Conservation (phyloP, 345 rosid species). For the Ceriops zippeliana region DNA sequence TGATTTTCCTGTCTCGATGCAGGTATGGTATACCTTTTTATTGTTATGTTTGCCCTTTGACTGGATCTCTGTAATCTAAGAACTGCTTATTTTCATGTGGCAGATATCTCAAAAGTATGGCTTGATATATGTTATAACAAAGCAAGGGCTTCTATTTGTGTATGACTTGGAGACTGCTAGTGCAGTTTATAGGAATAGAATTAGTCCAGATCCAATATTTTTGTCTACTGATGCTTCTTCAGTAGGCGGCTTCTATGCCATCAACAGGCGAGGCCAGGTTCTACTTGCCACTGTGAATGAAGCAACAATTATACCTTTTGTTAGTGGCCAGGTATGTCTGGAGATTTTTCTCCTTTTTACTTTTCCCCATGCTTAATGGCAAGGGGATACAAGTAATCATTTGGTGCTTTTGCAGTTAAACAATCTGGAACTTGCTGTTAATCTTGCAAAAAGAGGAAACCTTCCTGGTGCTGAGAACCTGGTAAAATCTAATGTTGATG, state of each 20-base stretch:
- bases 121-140: conserved; percentile 83
- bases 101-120: conserved; percentile 91
- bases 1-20: conserved; percentile 30
- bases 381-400: background rate
- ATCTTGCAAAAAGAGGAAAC: conserved; percentile 96
- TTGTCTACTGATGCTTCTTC: conserved; percentile 91
- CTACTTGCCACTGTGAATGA: conserved; percentile 81
- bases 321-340: conserved; percentile 82
- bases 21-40: conserved; percentile 7
- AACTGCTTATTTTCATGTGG: conserved; percentile 2
- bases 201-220: conserved; percentile 96
- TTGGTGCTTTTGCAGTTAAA: conserved; percentile 49
- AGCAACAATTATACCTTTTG: conserved; percentile 83
- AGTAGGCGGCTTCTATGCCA: conserved; percentile 82
- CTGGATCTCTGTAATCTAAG: background rate
- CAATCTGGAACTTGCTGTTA: conserved; percentile 94
- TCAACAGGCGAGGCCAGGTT: conserved; percentile 57
- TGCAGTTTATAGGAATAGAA: conserved; percentile 89
- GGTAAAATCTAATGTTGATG: conserved; percentile 36
- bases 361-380: too few species aligned
- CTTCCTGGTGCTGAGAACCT: conserved; percentile 98
- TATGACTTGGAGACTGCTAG: conserved; percentile 94
- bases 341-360: background rate
- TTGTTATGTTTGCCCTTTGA: background rate
- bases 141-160: conserved; percentile 90